Conservation (phyloP, 176 grass and related monocot species). For the Carex parvula region DNA sequence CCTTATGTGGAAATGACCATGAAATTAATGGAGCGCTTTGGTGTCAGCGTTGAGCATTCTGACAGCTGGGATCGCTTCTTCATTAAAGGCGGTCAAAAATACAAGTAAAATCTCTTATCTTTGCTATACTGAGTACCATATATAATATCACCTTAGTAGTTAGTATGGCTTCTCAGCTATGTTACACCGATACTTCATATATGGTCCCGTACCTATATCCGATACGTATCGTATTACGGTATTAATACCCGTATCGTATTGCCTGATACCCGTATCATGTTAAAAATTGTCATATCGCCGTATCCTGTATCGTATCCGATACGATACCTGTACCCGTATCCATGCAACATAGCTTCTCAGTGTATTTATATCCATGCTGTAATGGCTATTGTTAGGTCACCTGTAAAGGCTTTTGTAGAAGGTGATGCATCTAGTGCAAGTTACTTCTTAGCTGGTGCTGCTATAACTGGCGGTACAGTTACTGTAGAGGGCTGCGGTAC, state of each 20-base stretch:
- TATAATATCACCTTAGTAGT: background rate
- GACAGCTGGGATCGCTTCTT: conserved; percentile 94
- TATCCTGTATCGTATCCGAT: too few relatives aligned
- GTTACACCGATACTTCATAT: too few relatives aligned
- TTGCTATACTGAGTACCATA: background rate
- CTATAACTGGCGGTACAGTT: conserved; percentile 92
- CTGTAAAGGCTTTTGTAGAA: conserved; percentile 89
- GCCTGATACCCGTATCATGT: too few relatives aligned
- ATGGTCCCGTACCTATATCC: too few relatives aligned
- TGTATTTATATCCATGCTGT: conserved; percentile 14
- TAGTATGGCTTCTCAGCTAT: background rate
- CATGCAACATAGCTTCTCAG: background rate
- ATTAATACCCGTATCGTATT: too few relatives aligned
- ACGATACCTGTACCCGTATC: too few relatives aligned
- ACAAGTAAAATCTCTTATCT: conserved; percentile 43
- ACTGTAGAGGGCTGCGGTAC: conserved; percentile 95
- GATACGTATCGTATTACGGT: too few relatives aligned
- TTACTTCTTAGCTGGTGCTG: conserved; percentile 98
- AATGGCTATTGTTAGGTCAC: conserved; percentile 45
- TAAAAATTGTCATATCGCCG: too few relatives aligned
- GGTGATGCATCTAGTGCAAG: conserved; percentile 99
- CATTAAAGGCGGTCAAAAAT: conserved; percentile 89
- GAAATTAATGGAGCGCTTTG: conserved; percentile 93
- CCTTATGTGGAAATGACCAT: conserved; percentile 99
- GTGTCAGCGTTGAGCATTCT: conserved; percentile 75